These are phyloP conservation scores for Aureobasidium musti DNA, from an alignment of 2,329 filamentous ascomycete genomes.

Conservation along the genomic window DNA sequence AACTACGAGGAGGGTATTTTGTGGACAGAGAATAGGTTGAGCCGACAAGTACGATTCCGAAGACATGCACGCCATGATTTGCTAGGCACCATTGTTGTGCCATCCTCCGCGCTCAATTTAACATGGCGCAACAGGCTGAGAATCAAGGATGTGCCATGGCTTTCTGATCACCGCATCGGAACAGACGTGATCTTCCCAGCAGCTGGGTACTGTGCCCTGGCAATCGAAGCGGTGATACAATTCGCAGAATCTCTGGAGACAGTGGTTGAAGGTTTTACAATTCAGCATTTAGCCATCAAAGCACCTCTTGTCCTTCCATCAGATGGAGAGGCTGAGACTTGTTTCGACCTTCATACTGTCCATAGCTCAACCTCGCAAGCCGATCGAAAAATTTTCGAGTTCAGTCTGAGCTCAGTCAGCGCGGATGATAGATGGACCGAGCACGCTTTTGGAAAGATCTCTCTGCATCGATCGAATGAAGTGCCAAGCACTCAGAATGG, in stretches of 20 bases:
- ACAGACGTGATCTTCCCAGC: constrained; percentile 40
- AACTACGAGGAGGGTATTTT: neutral
- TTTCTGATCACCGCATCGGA: constrained; percentile 40
- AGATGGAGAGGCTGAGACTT: neutral
- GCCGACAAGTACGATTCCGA: neutral
- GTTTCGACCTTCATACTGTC: neutral
- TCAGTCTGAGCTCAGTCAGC: neutral
- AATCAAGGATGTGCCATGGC: constrained; percentile 39
- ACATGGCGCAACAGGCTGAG: constrained; percentile 30
- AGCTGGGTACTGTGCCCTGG: constrained; percentile 33
- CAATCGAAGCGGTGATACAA: constrained; percentile 32
- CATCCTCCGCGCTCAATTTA: neutral
- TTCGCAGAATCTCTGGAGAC: neutral
- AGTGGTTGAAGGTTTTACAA: neutral
- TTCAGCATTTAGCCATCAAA: neutral
- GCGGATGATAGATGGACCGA: neutral
- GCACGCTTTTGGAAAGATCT: neutral
- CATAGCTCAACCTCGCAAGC: neutral
- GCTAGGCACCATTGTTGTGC: neutral
- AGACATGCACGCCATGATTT: neutral
- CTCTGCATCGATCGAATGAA: neutral
- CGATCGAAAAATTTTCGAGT: neutral
- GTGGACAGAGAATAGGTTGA: neutral
- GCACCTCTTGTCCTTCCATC: neutral
- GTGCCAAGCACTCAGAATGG: neutral